Evolutionary conservation across 805 yeast species (phyloP), one percentile per base, ranked within the genome.

Genomic region (Saturnispora besseyi): DNA sequence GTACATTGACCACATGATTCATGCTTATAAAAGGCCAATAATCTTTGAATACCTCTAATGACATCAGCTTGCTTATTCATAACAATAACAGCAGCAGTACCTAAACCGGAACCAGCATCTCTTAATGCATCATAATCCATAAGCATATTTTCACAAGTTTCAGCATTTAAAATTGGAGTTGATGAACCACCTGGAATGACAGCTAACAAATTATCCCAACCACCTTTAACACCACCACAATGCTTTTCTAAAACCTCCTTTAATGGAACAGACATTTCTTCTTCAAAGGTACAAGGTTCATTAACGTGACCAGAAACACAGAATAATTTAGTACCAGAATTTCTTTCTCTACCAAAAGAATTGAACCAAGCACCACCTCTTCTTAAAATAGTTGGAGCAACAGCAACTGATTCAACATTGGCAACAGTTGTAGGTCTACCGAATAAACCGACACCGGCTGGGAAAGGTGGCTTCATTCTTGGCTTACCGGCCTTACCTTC

Each of bases 401-500:
- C 96, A 7, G 95, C 81, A 51, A 87, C 93, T 15, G 95, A 87
- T 71, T 87, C 96, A 53, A 87, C 96, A 63, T 87, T 87, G 55
- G 95, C 84, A 52, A 87, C 96, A 41, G 96, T 87, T 31, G 90
- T 79, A 57, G 96, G 96, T 67, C 96, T 79, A 62, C 96, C 96
- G 59, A 84, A 87, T 50, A 87, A 73, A 61, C 96, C 96, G 52
- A 87, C 91, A 62, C 95, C 96, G 33, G 95, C 96, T 33, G 96
- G 96, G 78, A 87, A 87, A 56, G 96, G 96, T 34, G 96, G 96
- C 79, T 87, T 87, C 66, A 87, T 77, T 70, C 96, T 81, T 58
- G 96, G 96, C 70, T 87, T 87, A 57, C 96, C 96, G 51, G 93
- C 95, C 69, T 87, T 87, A 60, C 96, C 96, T 71, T 87, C 96